A percentile compares a stretch with the other conserved stretches of the same genome.
Conservation (phyloP, 78 protist genomes). For the Bigelowiella natans region DNA sequence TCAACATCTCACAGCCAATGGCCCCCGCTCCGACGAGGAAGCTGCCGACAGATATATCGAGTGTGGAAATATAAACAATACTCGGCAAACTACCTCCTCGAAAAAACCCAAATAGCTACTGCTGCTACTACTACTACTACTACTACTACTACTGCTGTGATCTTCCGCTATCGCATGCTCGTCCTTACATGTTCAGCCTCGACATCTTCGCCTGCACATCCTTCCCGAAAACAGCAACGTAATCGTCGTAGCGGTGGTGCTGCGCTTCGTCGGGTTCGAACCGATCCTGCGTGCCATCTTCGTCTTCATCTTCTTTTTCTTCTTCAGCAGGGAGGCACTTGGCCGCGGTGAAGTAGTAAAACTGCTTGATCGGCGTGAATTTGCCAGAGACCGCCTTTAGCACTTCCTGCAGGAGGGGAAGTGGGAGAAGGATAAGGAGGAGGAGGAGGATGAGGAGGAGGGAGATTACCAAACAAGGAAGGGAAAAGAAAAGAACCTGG, state of each 20-base stretch:
- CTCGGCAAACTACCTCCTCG: no score
- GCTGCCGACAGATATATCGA: neutral
- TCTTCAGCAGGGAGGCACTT: neutral
- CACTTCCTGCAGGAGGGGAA: constrained; percentile 18
- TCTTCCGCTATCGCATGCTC: neutral
- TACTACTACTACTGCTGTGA: no score
- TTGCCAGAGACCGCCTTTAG: constrained; percentile 89
- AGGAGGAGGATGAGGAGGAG: no score
- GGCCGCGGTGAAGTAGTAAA: neutral
- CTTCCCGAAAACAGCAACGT: neutral
- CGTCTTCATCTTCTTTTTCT: no score
- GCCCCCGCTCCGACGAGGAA: constrained; percentile 87
- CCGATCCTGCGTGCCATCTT: no score
- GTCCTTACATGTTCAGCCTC: neutral
- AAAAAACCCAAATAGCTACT: neutral
- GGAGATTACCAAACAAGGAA: no score
- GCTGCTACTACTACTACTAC: no score
- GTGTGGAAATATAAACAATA: no score
- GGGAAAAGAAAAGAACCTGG: constrained; percentile 29
- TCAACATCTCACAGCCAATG: constrained; percentile 77
- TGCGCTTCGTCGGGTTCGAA: no score
- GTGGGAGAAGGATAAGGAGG: no score
- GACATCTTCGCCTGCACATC: neutral
- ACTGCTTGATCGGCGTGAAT: constrained; percentile 78
- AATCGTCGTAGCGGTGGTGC: neutral